Percentiles rank a stretch among this genome's conserved stretches.
phyloP scores from a whole-genome alignment of 768 basidiomycete genomes.

The Agaricus sinodeliciosus region DNA sequence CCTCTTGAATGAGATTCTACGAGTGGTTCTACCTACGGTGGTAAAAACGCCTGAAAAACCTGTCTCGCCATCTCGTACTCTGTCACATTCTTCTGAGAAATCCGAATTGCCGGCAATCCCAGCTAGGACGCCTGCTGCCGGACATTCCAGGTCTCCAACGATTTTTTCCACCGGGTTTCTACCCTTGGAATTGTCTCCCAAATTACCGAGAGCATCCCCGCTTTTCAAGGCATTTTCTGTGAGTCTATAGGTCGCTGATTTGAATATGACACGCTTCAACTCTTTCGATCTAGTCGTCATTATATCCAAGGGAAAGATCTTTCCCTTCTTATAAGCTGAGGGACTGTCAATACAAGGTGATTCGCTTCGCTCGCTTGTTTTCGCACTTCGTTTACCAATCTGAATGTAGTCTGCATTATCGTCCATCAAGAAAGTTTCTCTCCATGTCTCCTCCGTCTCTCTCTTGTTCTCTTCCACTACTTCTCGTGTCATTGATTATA shows the following conservation, averaged over 20 bases:
- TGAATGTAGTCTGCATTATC: conserved; percentile 36
- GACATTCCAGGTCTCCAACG: conserved; percentile 7
- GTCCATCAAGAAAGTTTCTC: conserved; percentile 33
- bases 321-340: conserved; percentile 32
- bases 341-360: conserved; percentile 31
- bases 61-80: not conserved
- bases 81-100: conserved; percentile 9
- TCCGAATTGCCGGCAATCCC: not conserved
- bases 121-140: not conserved
- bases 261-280: conserved; percentile 4
- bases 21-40: conserved; percentile 2
- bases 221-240: conserved; percentile 41
- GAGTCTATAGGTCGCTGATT: conserved; percentile 11
- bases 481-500: conserved; percentile 31
- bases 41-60: not conserved
- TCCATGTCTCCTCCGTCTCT: conserved; percentile 43
- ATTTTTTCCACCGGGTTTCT: conserved; percentile 10
- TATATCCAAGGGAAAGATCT: conserved; percentile 35
- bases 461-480: conserved; percentile 30
- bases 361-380: conserved; percentile 11
- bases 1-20: conserved; percentile 27
- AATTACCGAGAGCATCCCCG: conserved; percentile 25
- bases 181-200: conserved; percentile 18
- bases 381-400: not conserved
- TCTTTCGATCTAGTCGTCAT: conserved; percentile 32